Evolutionary conservation across 306 rosid species (phyloP).

Genomic region (Styphnolobium japonicum): DNA sequence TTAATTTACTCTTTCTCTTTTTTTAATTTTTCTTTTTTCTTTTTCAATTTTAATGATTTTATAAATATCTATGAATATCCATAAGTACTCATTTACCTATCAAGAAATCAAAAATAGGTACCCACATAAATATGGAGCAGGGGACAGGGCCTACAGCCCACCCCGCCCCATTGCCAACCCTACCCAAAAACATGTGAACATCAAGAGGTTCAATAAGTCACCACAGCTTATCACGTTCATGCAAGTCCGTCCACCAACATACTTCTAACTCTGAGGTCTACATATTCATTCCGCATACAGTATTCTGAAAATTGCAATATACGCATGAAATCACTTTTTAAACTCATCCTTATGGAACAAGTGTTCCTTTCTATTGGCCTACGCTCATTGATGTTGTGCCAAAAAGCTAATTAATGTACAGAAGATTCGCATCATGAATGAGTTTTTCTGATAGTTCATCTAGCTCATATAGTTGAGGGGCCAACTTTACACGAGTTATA

Average conservation of each 20-base stretch:
- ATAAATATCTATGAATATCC: too few species aligned
- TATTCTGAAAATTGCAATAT: background rate
- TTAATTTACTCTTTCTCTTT: too few species aligned
- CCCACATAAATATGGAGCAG: too few species aligned
- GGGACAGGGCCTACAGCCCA: too few species aligned
- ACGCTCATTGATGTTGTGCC: background rate
- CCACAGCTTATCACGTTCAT: background rate
- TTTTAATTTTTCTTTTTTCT: too few species aligned
- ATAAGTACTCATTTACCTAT: too few species aligned
- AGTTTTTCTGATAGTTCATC: background rate
- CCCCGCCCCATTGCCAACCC: too few species aligned
- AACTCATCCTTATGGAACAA: background rate
- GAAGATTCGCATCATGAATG: background rate
- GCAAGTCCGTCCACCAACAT: background rate
- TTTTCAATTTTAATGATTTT: too few species aligned
- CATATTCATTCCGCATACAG: background rate
- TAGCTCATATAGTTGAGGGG: background rate
- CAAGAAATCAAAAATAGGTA: too few species aligned
- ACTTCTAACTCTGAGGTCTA: background rate
- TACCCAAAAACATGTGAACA: background rate
- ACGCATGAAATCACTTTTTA: background rate
- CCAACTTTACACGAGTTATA: background rate
- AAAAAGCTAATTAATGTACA: background rate
- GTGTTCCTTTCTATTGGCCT: background rate
- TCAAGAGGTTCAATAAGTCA: background rate